Percentiles rank a stretch among this genome's conserved stretches.
Evolutionary conservation across 805 yeast species (phyloP).

Genomic region (Spathaspora sp.): DNA sequence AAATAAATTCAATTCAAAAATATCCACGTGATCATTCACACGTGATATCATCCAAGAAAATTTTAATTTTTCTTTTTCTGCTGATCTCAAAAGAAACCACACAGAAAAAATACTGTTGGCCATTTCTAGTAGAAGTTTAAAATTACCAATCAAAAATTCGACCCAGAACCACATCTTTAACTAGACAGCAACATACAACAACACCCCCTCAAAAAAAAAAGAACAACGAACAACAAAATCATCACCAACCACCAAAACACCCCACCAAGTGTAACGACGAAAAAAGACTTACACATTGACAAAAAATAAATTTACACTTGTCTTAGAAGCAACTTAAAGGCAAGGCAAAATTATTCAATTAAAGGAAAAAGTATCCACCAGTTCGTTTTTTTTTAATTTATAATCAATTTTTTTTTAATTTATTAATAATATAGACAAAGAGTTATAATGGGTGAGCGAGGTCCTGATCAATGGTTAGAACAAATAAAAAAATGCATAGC

Average conservation of each 20-base stretch:
- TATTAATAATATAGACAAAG: neutral
- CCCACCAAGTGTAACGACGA: neutral
- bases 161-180: neutral
- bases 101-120: neutral
- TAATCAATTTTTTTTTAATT: neutral
- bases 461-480: slow-evolving; percentile 96
- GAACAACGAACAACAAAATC: neutral
- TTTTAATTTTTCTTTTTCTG: neutral
- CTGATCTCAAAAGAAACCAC: neutral
- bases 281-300: neutral
- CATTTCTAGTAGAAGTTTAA: neutral
- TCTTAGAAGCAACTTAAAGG: neutral
- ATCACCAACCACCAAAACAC: neutral
- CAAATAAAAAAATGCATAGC: slow-evolving; percentile 87
- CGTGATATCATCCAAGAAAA: neutral
- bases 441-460: slow-evolving; percentile 57
- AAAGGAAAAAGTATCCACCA: neutral
- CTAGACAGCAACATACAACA: neutral
- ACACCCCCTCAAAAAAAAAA: too few relatives aligned
- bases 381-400: neutral
- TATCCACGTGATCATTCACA: neutral
- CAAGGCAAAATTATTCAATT: neutral
- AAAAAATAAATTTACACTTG: neutral
- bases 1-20: neutral
- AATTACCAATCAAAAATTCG: neutral